Evolutionary conservation across 2,329 filamentous ascomycete genomes (phyloP).

Genomic region (Diaporthe citri): DNA sequence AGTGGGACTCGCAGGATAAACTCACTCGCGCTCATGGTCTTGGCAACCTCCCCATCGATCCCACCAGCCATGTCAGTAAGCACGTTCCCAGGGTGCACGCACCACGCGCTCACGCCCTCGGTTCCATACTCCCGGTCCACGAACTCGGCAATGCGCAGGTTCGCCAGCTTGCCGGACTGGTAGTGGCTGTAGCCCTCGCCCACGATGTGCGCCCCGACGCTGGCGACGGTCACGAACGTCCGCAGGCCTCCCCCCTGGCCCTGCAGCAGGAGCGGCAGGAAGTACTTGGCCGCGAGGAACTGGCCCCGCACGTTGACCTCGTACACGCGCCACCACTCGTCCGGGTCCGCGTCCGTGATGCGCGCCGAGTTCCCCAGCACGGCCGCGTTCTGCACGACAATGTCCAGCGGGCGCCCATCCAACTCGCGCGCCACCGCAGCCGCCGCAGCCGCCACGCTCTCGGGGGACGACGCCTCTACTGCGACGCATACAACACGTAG

Average conservation of each 20-base stretch:
- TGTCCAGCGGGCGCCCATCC: slow-evolving; percentile 3
- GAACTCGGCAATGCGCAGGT: slow-evolving; percentile 60
- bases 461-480: neutral
- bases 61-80: slow-evolving; percentile 50
- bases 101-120: slow-evolving; percentile 55
- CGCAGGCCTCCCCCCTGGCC: slow-evolving; percentile 43
- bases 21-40: slow-evolving; percentile 6
- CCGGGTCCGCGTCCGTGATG: slow-evolving; percentile 48
- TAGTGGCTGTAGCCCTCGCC: slow-evolving; percentile 54
- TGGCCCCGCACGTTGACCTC: slow-evolving; percentile 63
- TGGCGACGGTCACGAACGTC: slow-evolving; percentile 58
- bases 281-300: slow-evolving; percentile 59
- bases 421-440: neutral
- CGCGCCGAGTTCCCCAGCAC: neutral
- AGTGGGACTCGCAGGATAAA: neutral
- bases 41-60: neutral
- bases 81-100: slow-evolving; percentile 58
- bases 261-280: slow-evolving; percentile 56
- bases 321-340: slow-evolving; percentile 55
- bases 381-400: slow-evolving; percentile 24
- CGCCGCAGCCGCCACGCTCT: slow-evolving; percentile 23
- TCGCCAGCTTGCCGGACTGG: slow-evolving; percentile 58
- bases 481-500: neutral
- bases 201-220: slow-evolving; percentile 53
- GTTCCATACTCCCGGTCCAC: slow-evolving; percentile 56